phyloP scores from a whole-genome alignment of 129 eudicot species.

The Deinandra increscens region DNA sequence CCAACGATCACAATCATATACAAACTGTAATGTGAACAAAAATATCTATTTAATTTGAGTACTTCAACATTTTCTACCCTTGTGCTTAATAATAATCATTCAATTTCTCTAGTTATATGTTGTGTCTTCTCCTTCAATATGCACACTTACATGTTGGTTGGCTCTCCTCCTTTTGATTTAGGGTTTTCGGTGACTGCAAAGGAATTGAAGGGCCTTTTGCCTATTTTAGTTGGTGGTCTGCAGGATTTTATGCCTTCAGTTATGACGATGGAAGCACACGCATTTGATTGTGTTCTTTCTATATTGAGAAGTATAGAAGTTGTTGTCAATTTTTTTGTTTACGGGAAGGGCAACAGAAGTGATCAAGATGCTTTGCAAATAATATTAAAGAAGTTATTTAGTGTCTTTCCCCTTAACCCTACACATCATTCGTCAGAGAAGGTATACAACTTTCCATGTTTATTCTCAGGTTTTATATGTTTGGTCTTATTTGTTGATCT shows the following conservation, averaged over 20 bases:
- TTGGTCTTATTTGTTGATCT: background rate
- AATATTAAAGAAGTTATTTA: constrained; percentile 60
- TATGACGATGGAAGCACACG: constrained; percentile 54
- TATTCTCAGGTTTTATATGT: constrained; percentile 5
- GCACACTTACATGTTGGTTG: background rate
- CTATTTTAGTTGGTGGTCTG: constrained; percentile 66
- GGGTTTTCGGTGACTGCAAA: constrained; percentile 43
- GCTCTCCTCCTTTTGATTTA: constrained; percentile 7
- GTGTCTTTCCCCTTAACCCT: constrained; percentile 59
- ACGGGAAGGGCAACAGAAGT: constrained; percentile 32
- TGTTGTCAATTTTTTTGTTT: constrained; percentile 51
- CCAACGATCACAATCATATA: constrained; percentile 3
- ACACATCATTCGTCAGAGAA: constrained; percentile 51
- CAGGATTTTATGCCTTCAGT: constrained; percentile 60
- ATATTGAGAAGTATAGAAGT: constrained; percentile 65
- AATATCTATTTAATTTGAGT: background rate
- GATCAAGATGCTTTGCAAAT: constrained; percentile 37
- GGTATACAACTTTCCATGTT: constrained; percentile 35
- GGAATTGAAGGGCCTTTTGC: constrained; percentile 64
- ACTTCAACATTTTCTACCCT: background rate
- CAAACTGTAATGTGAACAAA: background rate
- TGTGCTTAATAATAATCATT: too few relatives aligned
- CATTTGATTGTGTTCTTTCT: constrained; percentile 80
- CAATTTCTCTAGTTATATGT: too few relatives aligned
- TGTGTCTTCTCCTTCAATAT: background rate